Conservation (phyloP, 352 stramenopile genomes). For the Phytophthora podocarpi region DNA sequence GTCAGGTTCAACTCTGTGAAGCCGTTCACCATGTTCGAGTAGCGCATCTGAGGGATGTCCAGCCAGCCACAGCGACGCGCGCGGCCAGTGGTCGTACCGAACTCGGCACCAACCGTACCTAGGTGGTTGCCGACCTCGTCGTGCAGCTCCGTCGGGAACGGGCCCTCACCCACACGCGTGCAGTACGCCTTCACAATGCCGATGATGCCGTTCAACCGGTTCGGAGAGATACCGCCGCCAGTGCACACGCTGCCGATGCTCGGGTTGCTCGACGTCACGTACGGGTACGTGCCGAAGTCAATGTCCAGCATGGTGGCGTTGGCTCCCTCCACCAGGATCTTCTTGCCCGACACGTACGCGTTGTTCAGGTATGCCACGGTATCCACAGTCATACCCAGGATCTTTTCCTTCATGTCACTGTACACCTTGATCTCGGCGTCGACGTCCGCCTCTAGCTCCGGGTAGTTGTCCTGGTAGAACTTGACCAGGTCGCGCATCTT, state of each 20-base stretch:
- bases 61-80: conserved; percentile 98
- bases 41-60: conserved; percentile 96
- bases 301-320: conserved; percentile 99
- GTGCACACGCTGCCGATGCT: conserved; percentile 98
- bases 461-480: conserved; percentile 92
- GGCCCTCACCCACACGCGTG: conserved; percentile 98
- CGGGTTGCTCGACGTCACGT: conserved; percentile 98
- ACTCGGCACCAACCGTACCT: conserved; percentile 94
- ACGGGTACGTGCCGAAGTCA: conserved; percentile 99
- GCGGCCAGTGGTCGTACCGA: conserved; percentile 98
- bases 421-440: conserved; percentile 90
- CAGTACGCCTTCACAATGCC: conserved; percentile 99
- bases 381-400: conserved; percentile 93
- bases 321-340: conserved; percentile 98
- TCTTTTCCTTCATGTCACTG: conserved; percentile 76
- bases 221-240: conserved; percentile 94
- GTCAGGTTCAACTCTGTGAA: conserved; percentile 99
- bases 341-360: conserved; percentile 95
- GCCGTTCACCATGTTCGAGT: conserved; percentile 94
- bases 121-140: conserved; percentile 93
- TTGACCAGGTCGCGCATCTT: conserved; percentile 93
- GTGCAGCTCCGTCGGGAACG: conserved; percentile 98
- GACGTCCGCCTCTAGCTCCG: conserved; percentile 75
- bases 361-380: conserved; percentile 98
- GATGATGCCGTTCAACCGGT: conserved; percentile 93